Evolutionary conservation across 352 stramenopile genomes (phyloP).

Genomic region (Aphanomyces cochlioides): DNA sequence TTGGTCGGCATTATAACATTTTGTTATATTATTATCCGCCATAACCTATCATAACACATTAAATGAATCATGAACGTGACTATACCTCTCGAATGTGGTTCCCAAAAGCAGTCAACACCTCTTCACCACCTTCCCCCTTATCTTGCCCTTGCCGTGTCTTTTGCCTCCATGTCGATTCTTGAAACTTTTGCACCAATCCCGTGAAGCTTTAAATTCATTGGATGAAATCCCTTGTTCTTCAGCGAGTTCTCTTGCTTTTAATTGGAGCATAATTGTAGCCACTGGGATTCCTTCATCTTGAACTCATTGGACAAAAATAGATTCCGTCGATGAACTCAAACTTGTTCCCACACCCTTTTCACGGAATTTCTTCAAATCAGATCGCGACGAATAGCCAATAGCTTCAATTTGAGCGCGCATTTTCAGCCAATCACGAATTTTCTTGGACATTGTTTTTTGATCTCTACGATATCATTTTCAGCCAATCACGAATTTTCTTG

Average conservation of each 20-base stretch:
- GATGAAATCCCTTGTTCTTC: background rate
- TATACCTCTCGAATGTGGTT: background rate
- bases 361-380: background rate
- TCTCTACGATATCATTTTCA: conserved; percentile 12
- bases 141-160: conserved; percentile 31
- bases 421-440: background rate
- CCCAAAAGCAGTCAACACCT: background rate
- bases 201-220: background rate
- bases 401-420: background rate
- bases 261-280: background rate
- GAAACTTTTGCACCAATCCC: background rate
- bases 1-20: conserved; percentile 37
- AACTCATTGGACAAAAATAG: background rate
- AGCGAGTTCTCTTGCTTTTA: background rate
- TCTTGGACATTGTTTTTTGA: background rate
- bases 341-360: background rate
- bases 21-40: background rate
- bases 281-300: background rate
- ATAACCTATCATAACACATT: background rate
- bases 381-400: background rate
- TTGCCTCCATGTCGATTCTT: background rate
- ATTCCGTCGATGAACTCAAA: background rate
- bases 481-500: conserved; percentile 3
- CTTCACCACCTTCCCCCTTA: background rate
- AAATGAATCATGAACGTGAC: background rate